phyloP scores from a whole-genome alignment of 768 basidiomycete genomes.

The Mycena vulgaris region DNA sequence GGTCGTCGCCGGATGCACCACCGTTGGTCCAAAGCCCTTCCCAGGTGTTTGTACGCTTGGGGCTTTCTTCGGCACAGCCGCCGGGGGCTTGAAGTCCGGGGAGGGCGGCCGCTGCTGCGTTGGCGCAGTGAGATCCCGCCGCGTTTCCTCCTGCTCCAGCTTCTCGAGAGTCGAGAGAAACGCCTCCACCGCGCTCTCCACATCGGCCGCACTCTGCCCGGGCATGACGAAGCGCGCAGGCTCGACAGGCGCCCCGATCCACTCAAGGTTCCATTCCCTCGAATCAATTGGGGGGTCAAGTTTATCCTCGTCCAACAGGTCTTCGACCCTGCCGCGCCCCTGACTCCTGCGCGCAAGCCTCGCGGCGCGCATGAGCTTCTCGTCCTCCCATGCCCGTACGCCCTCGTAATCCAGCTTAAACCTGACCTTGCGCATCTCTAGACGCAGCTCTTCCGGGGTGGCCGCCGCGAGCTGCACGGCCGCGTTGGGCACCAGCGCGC shows the following conservation, averaged over 20 bases:
- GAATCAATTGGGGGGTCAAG: slow-evolving; percentile 80
- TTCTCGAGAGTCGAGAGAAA: slow-evolving; percentile 34
- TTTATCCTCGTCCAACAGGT: slow-evolving; percentile 56
- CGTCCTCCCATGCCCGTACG: slow-evolving; percentile 40
- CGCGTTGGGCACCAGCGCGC: slow-evolving; percentile 43
- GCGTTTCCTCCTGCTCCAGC: slow-evolving; percentile 27
- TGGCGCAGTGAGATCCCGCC: not conserved
- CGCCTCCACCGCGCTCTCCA: slow-evolving; percentile 28
- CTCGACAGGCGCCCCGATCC: slow-evolving; percentile 22
- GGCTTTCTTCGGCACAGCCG: not conserved
- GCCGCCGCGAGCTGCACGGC: slow-evolving; percentile 55
- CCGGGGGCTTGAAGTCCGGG: slow-evolving; percentile 33
- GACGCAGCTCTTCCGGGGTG: slow-evolving; percentile 56
- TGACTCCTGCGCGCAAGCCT: slow-evolving; percentile 25
- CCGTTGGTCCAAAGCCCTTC: slow-evolving; percentile 14
- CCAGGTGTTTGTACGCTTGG: not conserved
- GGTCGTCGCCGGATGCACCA: slow-evolving; percentile 1
- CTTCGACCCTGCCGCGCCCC: not conserved
- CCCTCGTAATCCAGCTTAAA: slow-evolving; percentile 64
- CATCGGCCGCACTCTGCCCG: slow-evolving; percentile 31
- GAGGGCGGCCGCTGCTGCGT: slow-evolving; percentile 10
- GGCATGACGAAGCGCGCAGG: slow-evolving; percentile 37
- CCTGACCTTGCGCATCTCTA: slow-evolving; percentile 71
- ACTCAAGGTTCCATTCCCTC: slow-evolving; percentile 66
- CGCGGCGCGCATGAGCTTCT: slow-evolving; percentile 28